phyloP scores from a whole-genome alignment of 495 filamentous ascomycete genomes.

The Parmelia sp. region DNA sequence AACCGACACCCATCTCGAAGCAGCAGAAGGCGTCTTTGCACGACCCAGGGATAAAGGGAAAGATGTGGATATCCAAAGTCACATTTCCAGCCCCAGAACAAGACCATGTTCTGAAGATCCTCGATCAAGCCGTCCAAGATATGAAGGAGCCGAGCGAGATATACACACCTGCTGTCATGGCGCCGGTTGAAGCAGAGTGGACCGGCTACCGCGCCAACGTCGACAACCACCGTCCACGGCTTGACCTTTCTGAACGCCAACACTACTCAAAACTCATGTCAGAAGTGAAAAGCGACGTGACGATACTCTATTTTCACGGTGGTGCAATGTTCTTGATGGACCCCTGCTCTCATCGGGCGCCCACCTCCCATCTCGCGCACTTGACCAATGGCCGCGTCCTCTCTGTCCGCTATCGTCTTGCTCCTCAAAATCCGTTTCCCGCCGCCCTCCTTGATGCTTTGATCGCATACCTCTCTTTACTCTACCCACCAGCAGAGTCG shows the following conservation, averaged over 20 bases:
- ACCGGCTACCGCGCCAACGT: conserved; percentile 63
- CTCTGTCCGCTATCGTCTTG: conserved; percentile 79
- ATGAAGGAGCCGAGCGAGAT: conserved; percentile 45
- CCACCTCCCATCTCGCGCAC: conserved; percentile 42
- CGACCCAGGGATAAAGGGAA: conserved; percentile 66
- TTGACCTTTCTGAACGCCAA: conserved; percentile 57
- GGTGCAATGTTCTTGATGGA: conserved; percentile 81
- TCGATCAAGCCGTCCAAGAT: conserved; percentile 57
- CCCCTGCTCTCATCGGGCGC: conserved; percentile 56
- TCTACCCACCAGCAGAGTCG: conserved; percentile 70
- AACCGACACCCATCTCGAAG: conserved; percentile 47
- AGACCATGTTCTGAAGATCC: conserved; percentile 51
- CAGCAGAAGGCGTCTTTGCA: conserved; percentile 55
- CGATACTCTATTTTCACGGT: conserved; percentile 82
- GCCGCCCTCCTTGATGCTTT: conserved; percentile 78
- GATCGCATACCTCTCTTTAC: conserved; percentile 71
- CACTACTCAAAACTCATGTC: conserved; percentile 68
- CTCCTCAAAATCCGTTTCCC: conserved; percentile 80
- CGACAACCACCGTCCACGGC: conserved; percentile 46
- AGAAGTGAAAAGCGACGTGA: conserved; percentile 59
- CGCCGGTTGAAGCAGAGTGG: conserved; percentile 77
- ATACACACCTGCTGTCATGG: conserved; percentile 45
- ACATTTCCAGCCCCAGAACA: conserved; percentile 50
- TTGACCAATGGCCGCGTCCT: conserved; percentile 56
- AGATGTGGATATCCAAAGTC: conserved; percentile 72